Evolutionary conservation across 2,329 filamentous ascomycete species (phyloP), one percentile per base, ranked within the genome.

Genomic region (Aspergillus sp.): DNA sequence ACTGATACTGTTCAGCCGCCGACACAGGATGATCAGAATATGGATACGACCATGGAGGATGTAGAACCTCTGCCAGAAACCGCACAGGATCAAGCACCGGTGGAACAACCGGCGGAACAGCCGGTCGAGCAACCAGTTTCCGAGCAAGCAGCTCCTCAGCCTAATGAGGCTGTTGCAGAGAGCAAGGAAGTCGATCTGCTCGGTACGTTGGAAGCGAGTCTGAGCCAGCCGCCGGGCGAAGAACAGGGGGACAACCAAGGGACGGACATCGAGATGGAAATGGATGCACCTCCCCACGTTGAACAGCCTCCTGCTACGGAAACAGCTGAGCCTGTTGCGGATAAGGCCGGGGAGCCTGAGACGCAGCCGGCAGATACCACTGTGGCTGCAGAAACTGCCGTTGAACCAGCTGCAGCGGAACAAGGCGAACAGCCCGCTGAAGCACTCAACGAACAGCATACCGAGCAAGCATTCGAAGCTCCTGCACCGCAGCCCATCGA

Each of bases 141-240:
- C 65, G 67, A 61, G 62, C 64, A 51, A 32, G 7, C 25, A 25
- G 38, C 56, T 23, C 30, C 55, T n/a, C 52, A 60, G n/a, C 36
- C 55, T 25, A 53, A 6, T 32, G 36, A 48, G 32, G 45, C 55
- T 19, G 13, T 43, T 19, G 32, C 47, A 55, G 51, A 68, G 17
- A 49, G 64, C 39, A 73, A 70, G 7, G 78, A 80, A 56, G 68
- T 78, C 30, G 80, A 83, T 70, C 66, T 83, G 32, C 68, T 83
- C 28, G 80, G 79, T 38, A 82, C 78, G 58, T 65, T 83, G 23
- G 81, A 84, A 64, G 76, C 75, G 23, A 80, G 80, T 57, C 63
- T 81, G 43, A 64, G 56, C 13, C 63, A 58, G 23, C 43, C 36
- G 36, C 43, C 49, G 10, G 52, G 47, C 21, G 55, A 61, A 38